Evolutionary conservation across 805 yeast genomes (phyloP).

Genomic region (Blastobotrys parvus): DNA sequence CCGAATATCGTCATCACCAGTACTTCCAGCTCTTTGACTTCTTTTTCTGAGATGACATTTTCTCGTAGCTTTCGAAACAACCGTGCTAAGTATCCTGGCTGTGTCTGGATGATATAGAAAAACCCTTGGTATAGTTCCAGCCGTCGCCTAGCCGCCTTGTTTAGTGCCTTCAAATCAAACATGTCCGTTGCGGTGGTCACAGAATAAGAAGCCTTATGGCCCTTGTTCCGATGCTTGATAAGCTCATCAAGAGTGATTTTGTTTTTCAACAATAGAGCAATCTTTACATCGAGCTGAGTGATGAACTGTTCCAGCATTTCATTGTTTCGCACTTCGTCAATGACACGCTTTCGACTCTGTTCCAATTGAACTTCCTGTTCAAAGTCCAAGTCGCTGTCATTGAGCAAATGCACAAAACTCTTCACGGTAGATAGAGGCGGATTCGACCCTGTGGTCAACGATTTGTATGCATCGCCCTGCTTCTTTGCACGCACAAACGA

Average conservation of each 20-base stretch:
- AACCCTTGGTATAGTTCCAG: slow-evolving; percentile 67
- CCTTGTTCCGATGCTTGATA: slow-evolving; percentile 34
- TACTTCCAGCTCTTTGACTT: slow-evolving; percentile 25
- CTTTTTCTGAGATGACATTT: slow-evolving; percentile 24
- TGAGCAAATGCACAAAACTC: slow-evolving; percentile 66
- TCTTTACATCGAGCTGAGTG: slow-evolving; percentile 68
- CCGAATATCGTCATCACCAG: slow-evolving; percentile 29
- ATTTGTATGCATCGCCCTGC: slow-evolving; percentile 64
- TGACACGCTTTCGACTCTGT: slow-evolving; percentile 56
- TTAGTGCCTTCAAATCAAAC: slow-evolving; percentile 31
- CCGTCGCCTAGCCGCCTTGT: slow-evolving; percentile 35
- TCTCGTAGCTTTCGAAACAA: slow-evolving; percentile 34
- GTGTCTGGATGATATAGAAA: slow-evolving; percentile 77
- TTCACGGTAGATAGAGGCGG: slow-evolving; percentile 74
- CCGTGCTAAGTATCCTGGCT: slow-evolving; percentile 60
- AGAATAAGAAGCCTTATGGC: slow-evolving; percentile 14
- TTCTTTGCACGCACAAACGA: slow-evolving; percentile 59
- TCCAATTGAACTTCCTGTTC: slow-evolving; percentile 67
- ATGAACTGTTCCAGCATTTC: slow-evolving; percentile 66
- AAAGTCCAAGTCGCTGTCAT: slow-evolving; percentile 64
- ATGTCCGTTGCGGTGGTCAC: slow-evolving; percentile 23
- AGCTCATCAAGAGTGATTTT: slow-evolving; percentile 72
- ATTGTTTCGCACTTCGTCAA: slow-evolving; percentile 59
- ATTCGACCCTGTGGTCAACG: slow-evolving; percentile 57
- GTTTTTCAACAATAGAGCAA: slow-evolving; percentile 69